Percentiles rank a stretch among this genome's conserved stretches.
These are phyloP conservation scores for Berkeleyomyces rouxiae DNA, from an alignment of 2,329 filamentous ascomycete genomes.

Conservation along the genomic window DNA sequence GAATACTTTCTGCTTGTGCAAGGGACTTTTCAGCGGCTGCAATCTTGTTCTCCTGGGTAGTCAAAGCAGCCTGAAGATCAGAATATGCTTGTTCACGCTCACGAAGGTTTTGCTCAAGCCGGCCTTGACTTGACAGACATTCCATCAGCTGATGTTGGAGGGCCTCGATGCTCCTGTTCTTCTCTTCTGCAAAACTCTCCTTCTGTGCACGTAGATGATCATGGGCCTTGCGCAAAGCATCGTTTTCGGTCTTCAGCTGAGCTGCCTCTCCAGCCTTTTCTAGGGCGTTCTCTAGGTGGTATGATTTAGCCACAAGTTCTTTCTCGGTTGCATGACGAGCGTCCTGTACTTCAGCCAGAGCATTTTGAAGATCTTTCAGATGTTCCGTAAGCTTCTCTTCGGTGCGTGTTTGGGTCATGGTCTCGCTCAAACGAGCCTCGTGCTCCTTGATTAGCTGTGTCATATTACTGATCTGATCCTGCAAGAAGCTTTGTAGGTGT, in stretches of 20 bases:
- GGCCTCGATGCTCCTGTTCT: not conserved
- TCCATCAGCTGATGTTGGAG: slow-evolving; percentile 5
- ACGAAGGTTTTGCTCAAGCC: slow-evolving; percentile 3
- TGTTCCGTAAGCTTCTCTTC: not conserved
- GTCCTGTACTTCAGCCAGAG: slow-evolving; percentile 2
- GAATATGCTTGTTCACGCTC: slow-evolving; percentile 4
- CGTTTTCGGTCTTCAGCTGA: slow-evolving; percentile 5
- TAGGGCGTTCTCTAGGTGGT: slow-evolving; percentile 1
- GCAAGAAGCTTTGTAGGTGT: not conserved
- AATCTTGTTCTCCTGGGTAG: slow-evolving; percentile 2
- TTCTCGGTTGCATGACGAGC: slow-evolving; percentile 1
- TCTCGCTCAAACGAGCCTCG: not conserved
- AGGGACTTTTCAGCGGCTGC: slow-evolving; percentile 2
- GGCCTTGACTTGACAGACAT: not conserved
- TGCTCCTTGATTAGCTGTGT: not conserved
- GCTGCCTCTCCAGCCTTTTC: slow-evolving; percentile 1
- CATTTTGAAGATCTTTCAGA: slow-evolving; percentile 5
- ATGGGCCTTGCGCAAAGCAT: not conserved
- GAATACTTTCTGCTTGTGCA: not conserved
- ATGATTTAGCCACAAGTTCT: slow-evolving; percentile 3
- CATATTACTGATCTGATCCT: not conserved
- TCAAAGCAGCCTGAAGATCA: not conserved
- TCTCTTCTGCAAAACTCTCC: not conserved
- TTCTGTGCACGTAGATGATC: not conserved
- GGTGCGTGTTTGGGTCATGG: not conserved